Base-by-base conservation (phyloP, 352 stramenopile genomes). In the Phytopythium montanum region DNA sequence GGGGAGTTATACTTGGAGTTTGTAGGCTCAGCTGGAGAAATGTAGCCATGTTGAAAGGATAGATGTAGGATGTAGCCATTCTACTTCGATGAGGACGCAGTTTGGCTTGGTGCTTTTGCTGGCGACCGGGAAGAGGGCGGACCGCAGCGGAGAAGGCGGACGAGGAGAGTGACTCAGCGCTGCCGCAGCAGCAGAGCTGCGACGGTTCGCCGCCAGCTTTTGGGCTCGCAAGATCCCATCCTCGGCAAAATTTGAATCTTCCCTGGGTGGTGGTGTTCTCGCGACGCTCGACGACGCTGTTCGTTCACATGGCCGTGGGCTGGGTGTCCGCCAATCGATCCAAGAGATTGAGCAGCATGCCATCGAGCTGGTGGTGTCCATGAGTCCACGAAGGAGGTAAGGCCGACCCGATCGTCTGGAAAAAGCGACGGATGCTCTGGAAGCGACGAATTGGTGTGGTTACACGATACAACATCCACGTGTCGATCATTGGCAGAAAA, bases 191-290 rank as follows among this genome's bases (percentile, higher is more conserved):
- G 33, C 33, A 38, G 5, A 12, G 9, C 33, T 12, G 33, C 33
- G 33, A 38, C 33, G 33, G 9, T 38, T 38, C 33, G 33, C 8
- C 33, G 39, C 21, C 36, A 36, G 45, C 28, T 39, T 53, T 36
- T 46, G 54, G 46, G 62, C 52, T n/a, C 36, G 39, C 7, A 49
- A 49, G 42, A 49, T 49, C 42, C n/a, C 42, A 28, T 49, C 42
- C 42, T 26, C 5, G n/a, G 7, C 41, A 48, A 28, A 48, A 28
- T 29, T 48, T 48, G n/a, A 0, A 2, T 26, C 42, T 13, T 49
- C 21, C 4, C 33, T n/a, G n/a, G n/a, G n/a, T n/a, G 33, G 33
- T 2, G 33, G 33, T 38, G 8, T 38, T 38, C 33, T 38, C 31
- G 31, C 31, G 31, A 13, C 31, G 31, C 31, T 36, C 33, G 33